phyloP scores from a whole-genome alignment of 192 early-diverging fungal species.

The Dimargaris cristalligena region DNA sequence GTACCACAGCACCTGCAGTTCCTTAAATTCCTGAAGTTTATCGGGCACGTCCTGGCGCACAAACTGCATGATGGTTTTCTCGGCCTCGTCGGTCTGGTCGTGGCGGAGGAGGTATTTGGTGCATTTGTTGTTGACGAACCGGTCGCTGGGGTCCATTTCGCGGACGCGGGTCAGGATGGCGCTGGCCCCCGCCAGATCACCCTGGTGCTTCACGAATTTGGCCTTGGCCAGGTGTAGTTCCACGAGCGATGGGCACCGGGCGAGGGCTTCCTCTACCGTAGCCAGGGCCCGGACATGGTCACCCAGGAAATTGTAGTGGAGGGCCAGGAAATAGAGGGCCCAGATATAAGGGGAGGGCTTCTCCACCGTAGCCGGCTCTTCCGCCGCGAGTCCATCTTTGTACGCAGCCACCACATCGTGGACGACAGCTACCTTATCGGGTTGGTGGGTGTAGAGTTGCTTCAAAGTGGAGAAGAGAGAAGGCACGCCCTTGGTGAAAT shows the following conservation, averaged over 20 bases:
- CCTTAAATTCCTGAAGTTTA: conserved; percentile 61
- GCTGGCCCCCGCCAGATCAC: conserved; percentile 51
- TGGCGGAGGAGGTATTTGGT: conserved; percentile 86
- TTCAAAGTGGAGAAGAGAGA: conserved; percentile 78
- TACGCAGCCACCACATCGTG: conserved; percentile 53
- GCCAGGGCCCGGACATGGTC: conserved; percentile 52
- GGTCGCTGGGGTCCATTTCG: conserved; percentile 80
- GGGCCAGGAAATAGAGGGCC: conserved; percentile 84
- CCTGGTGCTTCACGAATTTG: conserved; percentile 84
- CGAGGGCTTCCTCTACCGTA: conserved; percentile 66
- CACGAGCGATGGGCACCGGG: conserved; percentile 73
- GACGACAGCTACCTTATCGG: conserved; percentile 48
- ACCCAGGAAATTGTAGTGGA: conserved; percentile 65
- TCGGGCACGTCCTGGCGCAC: conserved; percentile 36
- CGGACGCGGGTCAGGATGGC: conserved; percentile 72
- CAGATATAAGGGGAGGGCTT: conserved; percentile 66
- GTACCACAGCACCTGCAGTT: conserved; percentile 92
- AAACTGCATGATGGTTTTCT: conserved; percentile 70
- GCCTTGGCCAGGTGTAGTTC: conserved; percentile 89
- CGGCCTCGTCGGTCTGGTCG: conserved; percentile 64
- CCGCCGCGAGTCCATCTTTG: conserved; percentile 23
- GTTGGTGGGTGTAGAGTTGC: conserved; percentile 41
- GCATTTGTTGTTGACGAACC: conserved; percentile 86
- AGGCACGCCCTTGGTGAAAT: conserved; percentile 83
- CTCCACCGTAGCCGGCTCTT: conserved; percentile 37